phyloP scores from a whole-genome alignment of 2,329 filamentous ascomycete species.

The Chaetomium strumarium region DNA sequence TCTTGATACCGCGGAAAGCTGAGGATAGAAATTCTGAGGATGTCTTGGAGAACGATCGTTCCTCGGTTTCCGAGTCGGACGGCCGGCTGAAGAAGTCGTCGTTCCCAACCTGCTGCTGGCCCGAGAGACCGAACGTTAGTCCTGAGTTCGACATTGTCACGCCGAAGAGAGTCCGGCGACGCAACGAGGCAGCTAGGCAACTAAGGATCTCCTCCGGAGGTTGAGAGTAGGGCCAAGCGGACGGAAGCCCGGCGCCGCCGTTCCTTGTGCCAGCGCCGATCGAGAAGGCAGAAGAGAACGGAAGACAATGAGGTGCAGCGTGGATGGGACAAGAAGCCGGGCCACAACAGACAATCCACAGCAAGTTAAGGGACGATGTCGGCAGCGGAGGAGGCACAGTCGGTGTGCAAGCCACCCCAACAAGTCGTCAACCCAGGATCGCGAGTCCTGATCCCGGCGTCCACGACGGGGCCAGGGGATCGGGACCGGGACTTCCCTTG shows the following conservation, averaged over 20 bases:
- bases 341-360: background rate
- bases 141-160: constrained; percentile 24
- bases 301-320: background rate
- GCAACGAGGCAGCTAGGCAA: background rate
- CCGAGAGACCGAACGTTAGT: constrained; percentile 32
- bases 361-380: background rate
- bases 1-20: constrained; percentile 48
- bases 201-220: background rate
- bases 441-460: constrained; percentile 14
- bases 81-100: constrained; percentile 32
- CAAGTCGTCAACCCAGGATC: constrained; percentile 8
- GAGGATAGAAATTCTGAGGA: constrained; percentile 45
- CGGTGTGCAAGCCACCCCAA: constrained; percentile 10
- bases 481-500: constrained; percentile 15
- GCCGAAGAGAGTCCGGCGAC: constrained; percentile 14
- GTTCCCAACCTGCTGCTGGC: constrained; percentile 26
- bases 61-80: constrained; percentile 42
- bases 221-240: background rate
- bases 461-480: constrained; percentile 14
- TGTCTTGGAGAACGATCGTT: constrained; percentile 33
- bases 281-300: background rate
- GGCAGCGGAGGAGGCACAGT: constrained; percentile 2
- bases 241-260: background rate
- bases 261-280: background rate
- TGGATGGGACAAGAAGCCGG: background rate